Percentiles rank a stretch among this genome's conserved stretches.
Evolutionary conservation across 2,329 filamentous ascomycete species (phyloP).

Genomic region (Penicillium sp.): DNA sequence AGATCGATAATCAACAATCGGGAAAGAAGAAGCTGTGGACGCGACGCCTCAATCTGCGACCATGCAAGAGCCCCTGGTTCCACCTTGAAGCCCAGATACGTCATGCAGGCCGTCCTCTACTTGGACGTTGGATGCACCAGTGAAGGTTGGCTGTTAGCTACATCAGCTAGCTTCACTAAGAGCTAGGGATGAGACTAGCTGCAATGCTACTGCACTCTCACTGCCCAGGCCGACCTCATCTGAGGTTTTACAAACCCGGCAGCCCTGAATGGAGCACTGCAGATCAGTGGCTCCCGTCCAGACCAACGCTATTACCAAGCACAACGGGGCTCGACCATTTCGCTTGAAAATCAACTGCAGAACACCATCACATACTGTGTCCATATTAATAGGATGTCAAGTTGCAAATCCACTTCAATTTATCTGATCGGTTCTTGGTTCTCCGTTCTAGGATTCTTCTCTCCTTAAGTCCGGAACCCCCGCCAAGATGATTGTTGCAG

Average conservation of each 20-base stretch:
- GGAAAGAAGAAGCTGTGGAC: background rate
- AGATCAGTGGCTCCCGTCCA: slow-evolving; percentile 13
- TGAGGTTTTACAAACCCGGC: background rate
- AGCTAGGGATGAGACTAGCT: background rate
- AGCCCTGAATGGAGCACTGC: slow-evolving; percentile 8
- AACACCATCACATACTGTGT: background rate
- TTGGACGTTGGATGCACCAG: background rate
- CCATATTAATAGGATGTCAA: slow-evolving; percentile 16
- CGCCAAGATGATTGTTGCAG: slow-evolving; percentile 3
- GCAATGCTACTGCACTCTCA: background rate
- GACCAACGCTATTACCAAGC: slow-evolving; percentile 25
- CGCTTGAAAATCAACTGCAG: slow-evolving; percentile 3
- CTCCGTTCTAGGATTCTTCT: slow-evolving; percentile 1
- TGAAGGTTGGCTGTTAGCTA: no score
- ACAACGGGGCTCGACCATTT: slow-evolving; percentile 24
- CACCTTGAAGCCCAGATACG: slow-evolving; percentile 1
- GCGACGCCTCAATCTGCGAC: background rate
- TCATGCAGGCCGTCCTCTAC: slow-evolving; percentile 4
- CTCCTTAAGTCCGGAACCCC: background rate
- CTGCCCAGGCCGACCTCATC: slow-evolving; percentile 4
- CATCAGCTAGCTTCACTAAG: background rate
- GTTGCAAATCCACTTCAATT: slow-evolving; percentile 6
- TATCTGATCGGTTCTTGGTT: background rate
- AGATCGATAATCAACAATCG: background rate
- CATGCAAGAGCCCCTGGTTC: slow-evolving; percentile 8